phyloP scores from a whole-genome alignment of 768 basidiomycete genomes.

The Trametes cubensis region DNA sequence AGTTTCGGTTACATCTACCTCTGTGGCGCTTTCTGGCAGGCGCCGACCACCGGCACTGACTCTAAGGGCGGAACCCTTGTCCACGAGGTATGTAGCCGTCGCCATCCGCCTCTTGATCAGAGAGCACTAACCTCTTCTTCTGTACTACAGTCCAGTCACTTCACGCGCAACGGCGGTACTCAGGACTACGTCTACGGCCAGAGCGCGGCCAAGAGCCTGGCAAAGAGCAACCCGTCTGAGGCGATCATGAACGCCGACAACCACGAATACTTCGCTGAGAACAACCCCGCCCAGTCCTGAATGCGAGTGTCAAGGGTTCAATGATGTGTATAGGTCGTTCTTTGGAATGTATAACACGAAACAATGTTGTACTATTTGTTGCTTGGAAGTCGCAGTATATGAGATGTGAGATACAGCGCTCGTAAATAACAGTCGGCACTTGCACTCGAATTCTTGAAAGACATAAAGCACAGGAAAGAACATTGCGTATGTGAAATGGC shows the following conservation, averaged over 20 bases:
- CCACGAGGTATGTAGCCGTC: constrained; percentile 30
- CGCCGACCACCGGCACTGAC: constrained; percentile 50
- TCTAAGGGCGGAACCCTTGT: constrained; percentile 40
- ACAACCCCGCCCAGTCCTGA: constrained; percentile 44
- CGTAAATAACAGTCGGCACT: too few species aligned
- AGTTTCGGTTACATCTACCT: constrained; percentile 48
- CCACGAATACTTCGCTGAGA: constrained; percentile 55
- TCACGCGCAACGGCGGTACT: constrained; percentile 47
- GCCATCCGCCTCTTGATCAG: not conserved
- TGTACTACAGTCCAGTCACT: constrained; percentile 50
- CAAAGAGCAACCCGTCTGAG: constrained; percentile 41
- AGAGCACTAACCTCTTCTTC: constrained; percentile 36
- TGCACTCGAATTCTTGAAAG: too few species aligned
- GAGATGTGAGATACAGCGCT: too few species aligned
- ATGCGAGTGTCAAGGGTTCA: not conserved
- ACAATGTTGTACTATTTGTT: too few species aligned
- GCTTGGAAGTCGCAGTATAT: too few species aligned
- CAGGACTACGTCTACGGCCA: constrained; percentile 52
- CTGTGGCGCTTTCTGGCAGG: constrained; percentile 52
- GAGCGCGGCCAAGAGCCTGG: constrained; percentile 44
- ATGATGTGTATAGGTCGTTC: not conserved
- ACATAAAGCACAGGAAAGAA: too few species aligned
- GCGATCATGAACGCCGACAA: constrained; percentile 48
- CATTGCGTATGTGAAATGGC: too few species aligned
- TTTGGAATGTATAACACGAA: not conserved